Percentiles rank a stretch among this genome's conserved stretches.
Conservation (phyloP, 1,284 basidiomycete species). For the Cutaneotrichosporon cavernicola region DNA sequence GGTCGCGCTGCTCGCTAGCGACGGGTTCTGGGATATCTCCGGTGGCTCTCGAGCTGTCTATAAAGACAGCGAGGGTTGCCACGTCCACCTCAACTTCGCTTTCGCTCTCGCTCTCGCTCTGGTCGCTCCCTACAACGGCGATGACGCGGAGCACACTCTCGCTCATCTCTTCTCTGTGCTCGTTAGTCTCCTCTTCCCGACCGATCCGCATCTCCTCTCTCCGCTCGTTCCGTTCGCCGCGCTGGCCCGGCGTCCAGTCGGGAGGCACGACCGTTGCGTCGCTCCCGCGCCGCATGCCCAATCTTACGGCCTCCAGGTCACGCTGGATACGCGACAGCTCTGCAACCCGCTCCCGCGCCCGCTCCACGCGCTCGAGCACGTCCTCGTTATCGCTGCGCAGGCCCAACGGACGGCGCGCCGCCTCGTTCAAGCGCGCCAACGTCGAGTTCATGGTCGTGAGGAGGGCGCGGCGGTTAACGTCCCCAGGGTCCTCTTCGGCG, state of each 20-base stretch:
- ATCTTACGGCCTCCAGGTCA: slow-evolving; percentile 15
- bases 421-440: slow-evolving; percentile 1
- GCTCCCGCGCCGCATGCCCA: slow-evolving; percentile 12
- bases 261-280: slow-evolving; percentile 19
- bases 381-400: slow-evolving; percentile 4
- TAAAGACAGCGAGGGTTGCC: too few species aligned
- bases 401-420: not conserved
- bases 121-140: not conserved
- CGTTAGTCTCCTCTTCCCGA: slow-evolving; percentile 9
- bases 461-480: not conserved
- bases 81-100: too few species aligned
- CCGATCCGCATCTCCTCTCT: slow-evolving; percentile 7
- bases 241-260: slow-evolving; percentile 5
- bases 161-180: not conserved
- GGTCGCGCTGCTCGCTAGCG: not conserved
- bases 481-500: not conserved
- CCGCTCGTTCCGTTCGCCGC: not conserved
- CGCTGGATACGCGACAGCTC: slow-evolving; percentile 13
- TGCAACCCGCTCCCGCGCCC: slow-evolving; percentile 11
- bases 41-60: too few species aligned
- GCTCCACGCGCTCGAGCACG: slow-evolving; percentile 20
- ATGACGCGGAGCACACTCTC: not conserved
- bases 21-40: not conserved
- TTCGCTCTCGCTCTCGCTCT: too few species aligned
- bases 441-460: not conserved